Percentiles rank a stretch among this genome's conserved stretches.
Evolutionary conservation across 495 filamentous ascomycete species (phyloP).

Genomic region (Penicillium bialowiezense): DNA sequence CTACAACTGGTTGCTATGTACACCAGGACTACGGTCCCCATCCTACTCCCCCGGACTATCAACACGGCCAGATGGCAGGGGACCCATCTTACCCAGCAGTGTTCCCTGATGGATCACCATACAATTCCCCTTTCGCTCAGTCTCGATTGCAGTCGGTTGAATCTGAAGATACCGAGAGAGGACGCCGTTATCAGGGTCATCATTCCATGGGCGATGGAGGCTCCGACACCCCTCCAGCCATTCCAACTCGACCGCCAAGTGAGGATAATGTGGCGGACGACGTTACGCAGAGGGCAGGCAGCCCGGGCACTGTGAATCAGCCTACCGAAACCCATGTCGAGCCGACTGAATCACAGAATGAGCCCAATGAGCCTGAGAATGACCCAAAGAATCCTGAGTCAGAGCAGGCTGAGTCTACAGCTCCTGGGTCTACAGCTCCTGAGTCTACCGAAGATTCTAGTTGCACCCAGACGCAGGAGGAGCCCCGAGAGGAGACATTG

Average conservation of each 20-base stretch:
- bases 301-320: background rate
- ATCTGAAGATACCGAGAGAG: conserved; percentile 1
- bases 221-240: background rate
- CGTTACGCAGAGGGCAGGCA: background rate
- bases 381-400: background rate
- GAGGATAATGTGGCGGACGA: no score
- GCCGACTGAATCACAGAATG: background rate
- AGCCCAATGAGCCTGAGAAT: background rate
- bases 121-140: background rate
- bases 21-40: background rate
- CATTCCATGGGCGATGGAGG: conserved; percentile 1
- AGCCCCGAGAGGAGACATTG: background rate
- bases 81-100: background rate
- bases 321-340: background rate
- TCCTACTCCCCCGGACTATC: background rate
- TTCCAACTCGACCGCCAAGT: background rate
- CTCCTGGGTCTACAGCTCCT: background rate
- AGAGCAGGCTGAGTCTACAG: background rate
- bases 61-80: background rate
- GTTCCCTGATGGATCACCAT: background rate
- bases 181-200: background rate
- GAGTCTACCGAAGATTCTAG: background rate
- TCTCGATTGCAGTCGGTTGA: background rate
- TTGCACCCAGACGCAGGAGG: background rate
- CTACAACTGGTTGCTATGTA: background rate